Base-by-base conservation (phyloP, 1,284 basidiomycete species). In the Coniophora puteana region DNA sequence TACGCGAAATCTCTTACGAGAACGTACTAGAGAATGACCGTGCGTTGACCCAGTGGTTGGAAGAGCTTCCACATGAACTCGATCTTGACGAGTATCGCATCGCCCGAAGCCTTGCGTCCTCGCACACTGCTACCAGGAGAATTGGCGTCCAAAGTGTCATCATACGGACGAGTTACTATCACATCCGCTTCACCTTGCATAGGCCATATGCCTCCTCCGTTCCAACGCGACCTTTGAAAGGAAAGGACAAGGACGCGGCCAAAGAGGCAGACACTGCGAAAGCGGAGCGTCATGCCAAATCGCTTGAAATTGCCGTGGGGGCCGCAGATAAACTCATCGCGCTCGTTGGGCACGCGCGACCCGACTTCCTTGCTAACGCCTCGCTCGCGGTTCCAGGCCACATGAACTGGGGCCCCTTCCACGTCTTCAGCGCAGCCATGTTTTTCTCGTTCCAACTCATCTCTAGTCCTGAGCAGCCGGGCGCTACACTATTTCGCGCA, bases 361-460 rank as follows among this genome's bases (percentile, higher is more conserved):
- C 83, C 2, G 85, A 86, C 57, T 82, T 85, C 54, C 65, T 84
- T 35, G 76, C 76, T 21, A 83, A 80, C 46, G 72, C 76, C 8
- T 74, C 78, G 8, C 65, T 84, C 48, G 74, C 80, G 5, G 83
- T 87, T 7, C 83, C 83, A 27, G 84, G 83, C 2, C 86, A 89
- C 61, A 80, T 89, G 75, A 82, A 78, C 53, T 88, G 86, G 85
- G 81, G 79, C 3, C 82, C 83, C 1, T 83, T 84, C 65, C 86
- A 89, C 58, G 78, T 80, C 50, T 89, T 89, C 68, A 83, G 82
- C 35, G 85, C 86, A 11, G 83, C 83, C 38, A 89, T 89, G 82
- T 89, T 89, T 65, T 89, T 89, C 72, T 84, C 82, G 14, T 88
- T 89, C 66, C 84, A 89, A 55, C 72, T 89, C 28, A 83, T 89